Evolutionary conservation across 2,329 filamentous ascomycete species (phyloP).

Genomic region (Neopestalotiopsis sp.): DNA sequence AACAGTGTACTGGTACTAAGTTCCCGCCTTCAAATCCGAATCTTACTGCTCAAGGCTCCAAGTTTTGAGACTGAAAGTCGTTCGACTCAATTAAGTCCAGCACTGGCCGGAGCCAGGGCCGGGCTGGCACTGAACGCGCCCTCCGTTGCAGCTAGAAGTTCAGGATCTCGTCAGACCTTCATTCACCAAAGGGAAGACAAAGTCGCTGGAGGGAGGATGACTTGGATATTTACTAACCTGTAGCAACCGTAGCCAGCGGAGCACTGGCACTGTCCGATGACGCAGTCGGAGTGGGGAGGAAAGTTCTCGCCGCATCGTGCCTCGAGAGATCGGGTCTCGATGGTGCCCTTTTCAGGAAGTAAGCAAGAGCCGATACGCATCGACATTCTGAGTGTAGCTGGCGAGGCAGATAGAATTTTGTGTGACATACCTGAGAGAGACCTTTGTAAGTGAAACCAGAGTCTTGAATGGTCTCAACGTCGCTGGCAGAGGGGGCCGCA

Average conservation of each 20-base stretch:
- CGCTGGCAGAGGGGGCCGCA: not conserved
- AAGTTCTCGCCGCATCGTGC: conserved; percentile 2
- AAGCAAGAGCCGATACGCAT: not conserved
- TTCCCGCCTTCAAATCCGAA: no score
- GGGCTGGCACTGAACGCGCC: not conserved
- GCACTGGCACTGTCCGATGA: conserved; percentile 5
- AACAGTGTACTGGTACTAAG: no score
- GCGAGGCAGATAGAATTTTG: not conserved
- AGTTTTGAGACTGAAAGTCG: no score
- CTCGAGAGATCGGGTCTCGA: not conserved
- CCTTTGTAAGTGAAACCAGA: not conserved
- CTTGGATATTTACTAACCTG: not conserved
- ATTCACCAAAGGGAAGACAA: no score
- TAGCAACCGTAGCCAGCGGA: not conserved
- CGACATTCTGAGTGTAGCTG: no score
- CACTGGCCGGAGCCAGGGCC: not conserved
- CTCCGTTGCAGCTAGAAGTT: not conserved
- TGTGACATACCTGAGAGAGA: not conserved
- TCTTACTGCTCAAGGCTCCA: no score
- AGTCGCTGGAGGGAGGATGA: no score
- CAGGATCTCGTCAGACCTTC: not conserved
- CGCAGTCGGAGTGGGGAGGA: not conserved
- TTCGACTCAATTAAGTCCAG: not conserved
- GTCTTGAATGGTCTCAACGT: not conserved
- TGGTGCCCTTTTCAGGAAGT: not conserved